Evolutionary conservation across 352 stramenopile species (phyloP), one percentile per base, ranked within the genome.

Genomic region (Thalassiosira livingstoniorum): DNA sequence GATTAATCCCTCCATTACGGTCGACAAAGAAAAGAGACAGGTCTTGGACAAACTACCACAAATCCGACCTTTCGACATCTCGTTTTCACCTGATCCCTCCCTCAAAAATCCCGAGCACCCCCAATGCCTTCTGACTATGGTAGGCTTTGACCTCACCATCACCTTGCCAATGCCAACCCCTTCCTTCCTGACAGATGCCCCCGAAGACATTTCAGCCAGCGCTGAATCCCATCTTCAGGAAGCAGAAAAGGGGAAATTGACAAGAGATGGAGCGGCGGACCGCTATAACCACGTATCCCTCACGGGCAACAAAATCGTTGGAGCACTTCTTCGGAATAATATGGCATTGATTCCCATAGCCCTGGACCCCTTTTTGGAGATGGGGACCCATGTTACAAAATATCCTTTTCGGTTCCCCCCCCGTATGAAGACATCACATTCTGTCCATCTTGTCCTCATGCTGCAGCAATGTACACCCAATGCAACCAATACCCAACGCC

Each of bases 171-270:
- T 39, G 37, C 34, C n/a, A 4, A 37, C 18, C 13, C 31, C 5
- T 21, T 32, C 27, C 27, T 2, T 25, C 18, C 51, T 0, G 4
- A 27, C 10, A 63, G 53, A n/a, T 64, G 18, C 63, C 11, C 23
- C 25, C 39, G 42, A 21, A 13, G 18, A 47, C 10, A 29, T 75
- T 18, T 57, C 32, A 53, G 66, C 66, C 51, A 34, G 4, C 32
- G 51, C 66, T 53, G 31, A 54, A 32, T 53, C 18, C 18, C 64
- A 73, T 73, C 31, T 73, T 5, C 64, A 73, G 18, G 45, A 31
- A 3, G 5, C 21, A 15, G 64, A 73, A 32, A 27, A 32, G 0
- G 7, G 21, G 51, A 73, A 73, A 34, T 62, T 51, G 3, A 31
- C 5, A 10, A 11, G 43, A 10, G 11, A 21, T 1, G 31, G 27